Conservation (phyloP, 169 alveolate species). For the Eimeria tenella region DNA sequence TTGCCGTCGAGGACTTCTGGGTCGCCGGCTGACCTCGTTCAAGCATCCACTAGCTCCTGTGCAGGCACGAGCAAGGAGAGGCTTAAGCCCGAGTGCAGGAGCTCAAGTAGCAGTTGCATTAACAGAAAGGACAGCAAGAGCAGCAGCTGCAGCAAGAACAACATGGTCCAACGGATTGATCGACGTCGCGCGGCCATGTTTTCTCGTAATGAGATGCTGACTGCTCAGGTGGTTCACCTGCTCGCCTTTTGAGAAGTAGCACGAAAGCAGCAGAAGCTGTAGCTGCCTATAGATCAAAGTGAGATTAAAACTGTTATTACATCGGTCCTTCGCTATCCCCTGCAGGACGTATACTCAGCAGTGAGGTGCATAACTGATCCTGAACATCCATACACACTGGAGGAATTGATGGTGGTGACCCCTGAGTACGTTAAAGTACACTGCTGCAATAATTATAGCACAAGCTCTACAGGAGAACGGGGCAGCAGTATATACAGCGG, state of each 20-base stretch:
- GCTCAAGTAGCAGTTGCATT: not conserved
- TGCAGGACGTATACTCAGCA: slow-evolving; percentile 93
- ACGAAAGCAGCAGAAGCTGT: too few species aligned
- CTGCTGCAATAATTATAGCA: not conserved
- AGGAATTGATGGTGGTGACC: slow-evolving; percentile 95
- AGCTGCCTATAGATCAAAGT: too few species aligned
- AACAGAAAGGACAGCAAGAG: not conserved
- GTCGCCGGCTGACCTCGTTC: not conserved
- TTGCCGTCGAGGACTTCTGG: not conserved
- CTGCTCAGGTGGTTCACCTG: slow-evolving; percentile 25
- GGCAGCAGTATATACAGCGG: slow-evolving; percentile 28
- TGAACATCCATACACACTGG: slow-evolving; percentile 98
- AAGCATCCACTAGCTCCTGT: not conserved
- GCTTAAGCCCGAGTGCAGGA: not conserved
- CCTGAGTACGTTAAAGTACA: slow-evolving; percentile 83
- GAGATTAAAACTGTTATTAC: too few species aligned
- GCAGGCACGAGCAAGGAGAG: not conserved
- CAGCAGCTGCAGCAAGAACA: not conserved
- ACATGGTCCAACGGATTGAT: not conserved
- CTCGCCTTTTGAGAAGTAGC: too few species aligned
- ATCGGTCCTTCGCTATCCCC: not conserved
- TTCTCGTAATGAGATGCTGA: slow-evolving; percentile 2
- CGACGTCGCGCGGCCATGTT: slow-evolving; percentile 1
- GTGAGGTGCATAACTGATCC: slow-evolving; percentile 97
- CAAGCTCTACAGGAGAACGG: not conserved